These are phyloP conservation scores for California macrophylla DNA, from an alignment of 441 rosid genomes.

Conservation along the genomic window DNA sequence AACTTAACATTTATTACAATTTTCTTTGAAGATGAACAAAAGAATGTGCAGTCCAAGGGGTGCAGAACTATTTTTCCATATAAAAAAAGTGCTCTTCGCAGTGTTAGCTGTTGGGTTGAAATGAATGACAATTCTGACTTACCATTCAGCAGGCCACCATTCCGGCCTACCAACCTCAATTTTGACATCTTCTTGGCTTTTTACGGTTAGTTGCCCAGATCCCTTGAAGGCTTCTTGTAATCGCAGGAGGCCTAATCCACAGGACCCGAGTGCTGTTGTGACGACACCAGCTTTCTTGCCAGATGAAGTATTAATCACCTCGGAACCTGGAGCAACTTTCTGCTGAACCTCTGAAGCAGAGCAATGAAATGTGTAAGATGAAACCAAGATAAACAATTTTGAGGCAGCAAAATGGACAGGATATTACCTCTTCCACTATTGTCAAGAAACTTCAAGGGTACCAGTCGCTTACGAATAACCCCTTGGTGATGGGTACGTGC, in stretches of 20 bases:
- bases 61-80: no score
- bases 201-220: slow-evolving; percentile 30
- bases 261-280: slow-evolving; percentile 52
- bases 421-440: slow-evolving; percentile 43
- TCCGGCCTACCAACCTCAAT: slow-evolving; percentile 59
- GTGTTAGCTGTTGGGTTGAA: not conserved
- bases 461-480: slow-evolving; percentile 68
- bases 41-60: no score
- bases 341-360: slow-evolving; percentile 41
- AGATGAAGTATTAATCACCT: slow-evolving; percentile 42
- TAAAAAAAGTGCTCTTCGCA: not conserved
- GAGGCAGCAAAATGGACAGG: not conserved
- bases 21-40: not conserved
- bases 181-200: slow-evolving; percentile 46
- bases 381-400: not conserved
- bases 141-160: slow-evolving; percentile 91
- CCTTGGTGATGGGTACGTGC: slow-evolving; percentile 93
- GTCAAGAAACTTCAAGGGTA: slow-evolving; percentile 57
- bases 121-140: slow-evolving; percentile 12
- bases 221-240: slow-evolving; percentile 57
- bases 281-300: slow-evolving; percentile 66
- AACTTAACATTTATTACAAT: no score
- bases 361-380: not conserved
- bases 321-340: slow-evolving; percentile 53
- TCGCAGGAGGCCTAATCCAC: slow-evolving; percentile 67